These are phyloP conservation scores for Ophiosphaerella korrae DNA, from an alignment of 2,329 filamentous ascomycete species.

Conservation along the genomic window DNA sequence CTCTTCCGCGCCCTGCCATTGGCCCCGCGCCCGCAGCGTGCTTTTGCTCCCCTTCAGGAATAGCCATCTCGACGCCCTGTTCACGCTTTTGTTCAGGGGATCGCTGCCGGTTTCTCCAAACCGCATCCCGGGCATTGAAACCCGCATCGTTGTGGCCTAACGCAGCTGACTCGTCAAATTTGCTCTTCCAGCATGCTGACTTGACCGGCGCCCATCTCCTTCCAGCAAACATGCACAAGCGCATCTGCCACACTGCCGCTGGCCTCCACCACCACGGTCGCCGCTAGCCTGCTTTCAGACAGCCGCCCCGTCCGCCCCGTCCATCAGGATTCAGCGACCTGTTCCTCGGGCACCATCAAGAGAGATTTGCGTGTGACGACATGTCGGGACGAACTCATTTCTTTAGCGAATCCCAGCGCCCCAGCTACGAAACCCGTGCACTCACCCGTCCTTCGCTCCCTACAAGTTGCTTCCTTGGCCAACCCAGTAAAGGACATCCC, in stretches of 20 bases:
- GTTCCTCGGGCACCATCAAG: conserved; percentile 9
- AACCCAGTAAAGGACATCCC: conserved; percentile 10
- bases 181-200: conserved; percentile 2
- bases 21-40: neutral
- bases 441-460: conserved; percentile 7
- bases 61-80: too few relatives aligned
- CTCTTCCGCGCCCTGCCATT: conserved; percentile 7
- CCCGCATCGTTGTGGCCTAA: too few relatives aligned
- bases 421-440: conserved; percentile 11
- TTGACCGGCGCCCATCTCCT: conserved; percentile 5
- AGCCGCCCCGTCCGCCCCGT: neutral
- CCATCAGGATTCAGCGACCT: conserved; percentile 9
- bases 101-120: too few relatives aligned
- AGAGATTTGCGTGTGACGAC: conserved; percentile 27
- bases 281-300: neutral
- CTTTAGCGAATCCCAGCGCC: conserved; percentile 11
- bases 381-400: conserved; percentile 19
- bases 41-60: neutral
- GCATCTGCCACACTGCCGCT: conserved; percentile 8
- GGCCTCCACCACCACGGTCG: neutral
- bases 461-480: conserved; percentile 11
- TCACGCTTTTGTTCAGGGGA: too few relatives aligned
- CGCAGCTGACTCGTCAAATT: conserved; percentile 7
- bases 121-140: too few relatives aligned
- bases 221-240: conserved; percentile 1